A percentile compares a stretch with the other conserved stretches of the same genome.
These are phyloP conservation scores for Cercospora canescens DNA, from an alignment of 2,329 filamentous ascomycete species.

Conservation along the genomic window DNA sequence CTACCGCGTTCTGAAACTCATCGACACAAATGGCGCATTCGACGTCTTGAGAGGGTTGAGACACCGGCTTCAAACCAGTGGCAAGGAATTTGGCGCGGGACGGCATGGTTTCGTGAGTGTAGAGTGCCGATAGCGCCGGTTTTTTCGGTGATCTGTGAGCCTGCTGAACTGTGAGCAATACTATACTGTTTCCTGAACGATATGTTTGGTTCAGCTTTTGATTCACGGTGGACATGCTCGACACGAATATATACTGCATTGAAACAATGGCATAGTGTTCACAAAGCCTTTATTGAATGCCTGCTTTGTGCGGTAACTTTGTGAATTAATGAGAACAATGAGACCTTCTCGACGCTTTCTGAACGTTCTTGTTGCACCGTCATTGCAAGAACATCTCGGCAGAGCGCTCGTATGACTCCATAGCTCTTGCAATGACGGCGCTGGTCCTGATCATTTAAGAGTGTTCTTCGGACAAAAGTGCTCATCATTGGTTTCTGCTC, in stretches of 20 bases:
- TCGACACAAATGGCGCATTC: neutral
- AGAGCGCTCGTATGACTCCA: neutral
- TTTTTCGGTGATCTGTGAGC: neutral
- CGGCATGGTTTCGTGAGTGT: neutral
- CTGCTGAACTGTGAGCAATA: neutral
- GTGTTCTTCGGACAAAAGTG: too few relatives aligned
- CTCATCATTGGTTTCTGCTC: too few relatives aligned
- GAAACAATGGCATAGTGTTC: neutral
- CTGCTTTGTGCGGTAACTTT: neutral
- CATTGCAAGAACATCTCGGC: neutral
- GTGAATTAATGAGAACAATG: neutral
- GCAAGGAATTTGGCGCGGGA: neutral
- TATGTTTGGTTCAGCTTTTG: neutral
- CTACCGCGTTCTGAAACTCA: neutral
- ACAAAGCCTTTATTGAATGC: neutral
- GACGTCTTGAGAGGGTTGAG: neutral
- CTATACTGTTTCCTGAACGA: neutral
- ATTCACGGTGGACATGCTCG: neutral
- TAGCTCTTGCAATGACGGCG: neutral
- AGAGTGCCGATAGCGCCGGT: neutral
- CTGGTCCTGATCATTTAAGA: neutral
- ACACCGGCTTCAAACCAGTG: neutral
- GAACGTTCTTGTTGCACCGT: neutral
- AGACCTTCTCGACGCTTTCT: neutral
- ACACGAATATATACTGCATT: neutral